A percentile compares a stretch with the other conserved stretches of the same genome.
Evolutionary conservation across 306 rosid species (phyloP).

Genomic region (Cicer cuneatum): DNA sequence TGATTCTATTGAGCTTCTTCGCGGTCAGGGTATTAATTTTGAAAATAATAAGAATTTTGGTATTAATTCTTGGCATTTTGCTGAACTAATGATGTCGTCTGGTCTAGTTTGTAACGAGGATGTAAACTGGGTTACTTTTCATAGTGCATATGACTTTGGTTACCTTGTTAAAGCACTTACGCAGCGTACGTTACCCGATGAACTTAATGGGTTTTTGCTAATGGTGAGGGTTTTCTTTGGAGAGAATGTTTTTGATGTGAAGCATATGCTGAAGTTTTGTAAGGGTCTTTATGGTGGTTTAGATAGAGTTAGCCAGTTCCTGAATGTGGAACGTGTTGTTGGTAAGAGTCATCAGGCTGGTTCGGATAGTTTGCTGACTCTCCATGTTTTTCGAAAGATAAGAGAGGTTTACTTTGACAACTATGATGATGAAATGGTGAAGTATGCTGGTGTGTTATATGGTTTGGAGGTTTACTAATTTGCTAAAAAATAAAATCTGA

Average conservation of each 20-base stretch:
- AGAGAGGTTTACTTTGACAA: conserved; percentile 45
- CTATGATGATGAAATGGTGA: conserved; percentile 37
- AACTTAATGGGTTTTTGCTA: conserved; percentile 45
- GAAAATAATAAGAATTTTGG: conserved; percentile 52
- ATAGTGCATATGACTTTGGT: conserved; percentile 74
- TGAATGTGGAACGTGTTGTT: conserved; percentile 51
- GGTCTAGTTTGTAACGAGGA: conserved; percentile 64
- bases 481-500: neutral
- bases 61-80: conserved; percentile 57
- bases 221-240: conserved; percentile 63
- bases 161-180: conserved; percentile 71
- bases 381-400: conserved; percentile 58
- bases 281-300: conserved; percentile 62
- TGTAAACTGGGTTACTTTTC: conserved; percentile 71
- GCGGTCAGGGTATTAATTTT: conserved; percentile 71
- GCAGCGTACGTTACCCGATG: conserved; percentile 52
- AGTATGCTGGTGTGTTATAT: conserved; percentile 63
- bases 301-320: conserved; percentile 51
- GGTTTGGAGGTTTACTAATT: conserved; percentile 44
- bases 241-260: conserved; percentile 64
- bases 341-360: conserved; percentile 79
- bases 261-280: conserved; percentile 61
- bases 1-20: conserved; percentile 63
- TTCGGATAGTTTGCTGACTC: conserved; percentile 74
- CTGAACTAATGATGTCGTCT: conserved; percentile 72